These are phyloP conservation scores for Candida sp. DNA, from an alignment of 1,139 yeast species.

Conservation along the genomic window DNA sequence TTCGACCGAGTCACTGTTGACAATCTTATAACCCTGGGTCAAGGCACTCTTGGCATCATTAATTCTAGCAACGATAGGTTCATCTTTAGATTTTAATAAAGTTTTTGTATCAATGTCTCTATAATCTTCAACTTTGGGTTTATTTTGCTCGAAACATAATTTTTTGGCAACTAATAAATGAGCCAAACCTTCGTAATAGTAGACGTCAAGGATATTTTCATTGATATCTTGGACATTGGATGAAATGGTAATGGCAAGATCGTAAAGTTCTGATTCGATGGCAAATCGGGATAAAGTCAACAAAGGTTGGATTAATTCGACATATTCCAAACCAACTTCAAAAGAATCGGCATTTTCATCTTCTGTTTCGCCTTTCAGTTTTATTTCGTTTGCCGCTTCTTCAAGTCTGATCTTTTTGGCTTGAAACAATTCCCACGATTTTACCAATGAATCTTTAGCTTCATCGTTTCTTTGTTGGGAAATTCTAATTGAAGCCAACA, in stretches of 20 bases:
- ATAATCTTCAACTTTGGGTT: conserved; percentile 39
- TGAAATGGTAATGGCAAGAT: conserved; percentile 59
- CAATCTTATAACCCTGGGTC: conserved; percentile 52
- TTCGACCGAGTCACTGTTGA: conserved; percentile 39
- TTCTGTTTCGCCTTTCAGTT: conserved; percentile 11
- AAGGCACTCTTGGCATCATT: conserved; percentile 51
- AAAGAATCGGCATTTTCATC: conserved; percentile 27
- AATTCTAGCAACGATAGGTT: conserved; percentile 28
- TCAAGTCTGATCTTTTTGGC: conserved; percentile 49
- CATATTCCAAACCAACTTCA: conserved; percentile 49
- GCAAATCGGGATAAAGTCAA: conserved; percentile 70
- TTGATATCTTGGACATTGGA: conserved; percentile 68
- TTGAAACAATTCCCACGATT: conserved; percentile 71
- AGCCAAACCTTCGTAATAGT: conserved; percentile 80
- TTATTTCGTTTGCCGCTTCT: conserved; percentile 28
- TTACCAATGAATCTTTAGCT: conserved; percentile 65
- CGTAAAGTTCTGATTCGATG: conserved; percentile 72
- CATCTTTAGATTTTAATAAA: conserved; percentile 24
- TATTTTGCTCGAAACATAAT: conserved; percentile 13
- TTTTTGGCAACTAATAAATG: conserved; percentile 57
- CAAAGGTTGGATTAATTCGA: conserved; percentile 66
- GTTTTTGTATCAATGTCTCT: conserved; percentile 39
- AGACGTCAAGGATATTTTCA: conserved; percentile 77
- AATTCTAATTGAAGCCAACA: conserved; percentile 83
- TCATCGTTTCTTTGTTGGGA: conserved; percentile 79